Base-by-base conservation (phyloP, 2,329 filamentous ascomycete genomes). In the Trichoderma semiorbis region DNA sequence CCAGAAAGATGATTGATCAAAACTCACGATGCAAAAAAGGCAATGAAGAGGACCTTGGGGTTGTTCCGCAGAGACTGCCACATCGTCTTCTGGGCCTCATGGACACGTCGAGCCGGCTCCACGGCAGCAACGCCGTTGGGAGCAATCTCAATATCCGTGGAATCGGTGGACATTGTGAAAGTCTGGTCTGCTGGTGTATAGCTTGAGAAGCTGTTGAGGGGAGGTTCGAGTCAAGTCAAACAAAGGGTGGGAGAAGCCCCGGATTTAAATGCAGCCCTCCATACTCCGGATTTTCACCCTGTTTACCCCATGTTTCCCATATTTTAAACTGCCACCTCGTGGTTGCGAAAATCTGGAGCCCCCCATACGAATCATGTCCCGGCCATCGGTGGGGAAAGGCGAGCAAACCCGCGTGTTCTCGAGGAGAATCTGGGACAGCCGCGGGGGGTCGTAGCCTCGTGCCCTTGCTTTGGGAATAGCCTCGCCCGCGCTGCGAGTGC, bases 21-120 rank as follows among this genome's bases (percentile, higher is more conserved):
- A n/a, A 76, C 78, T 75, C 76, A 83, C 80, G 81, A 82, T 34
- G 81, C 81, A 68, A 83, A 82, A n/a, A 82, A 76, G 8, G 81
- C 80, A 69, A 83, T 82, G 60, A 82, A 75, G 34, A 83, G 73
- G 30, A 82, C 75, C 72, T 82, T 82, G 55, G 80, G 80, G 71
- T 82, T 83, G 53, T 75, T 72, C 24, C 74, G 72, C 34, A 81
- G 75, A n/a, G 79, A 76, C 63, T 76, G 75, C 79, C 79, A 81
- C 26, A 74, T 47, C 5, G 70, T 66, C 61, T 67, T 74, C 50
- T 74, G 74, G 57, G 62, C 70, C 3, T 72, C 57, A 11, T 73
- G 28, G 24, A 74, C 57, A 32, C 72, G 63, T 28, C 73, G 74
- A 5, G 74, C 70, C 2, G 74, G 70, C 60, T 76, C 74, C 71